A percentile compares a stretch with the other conserved stretches of the same genome.
phyloP scores from a whole-genome alignment of 768 basidiomycete species.

The Panellus pusillus region DNA sequence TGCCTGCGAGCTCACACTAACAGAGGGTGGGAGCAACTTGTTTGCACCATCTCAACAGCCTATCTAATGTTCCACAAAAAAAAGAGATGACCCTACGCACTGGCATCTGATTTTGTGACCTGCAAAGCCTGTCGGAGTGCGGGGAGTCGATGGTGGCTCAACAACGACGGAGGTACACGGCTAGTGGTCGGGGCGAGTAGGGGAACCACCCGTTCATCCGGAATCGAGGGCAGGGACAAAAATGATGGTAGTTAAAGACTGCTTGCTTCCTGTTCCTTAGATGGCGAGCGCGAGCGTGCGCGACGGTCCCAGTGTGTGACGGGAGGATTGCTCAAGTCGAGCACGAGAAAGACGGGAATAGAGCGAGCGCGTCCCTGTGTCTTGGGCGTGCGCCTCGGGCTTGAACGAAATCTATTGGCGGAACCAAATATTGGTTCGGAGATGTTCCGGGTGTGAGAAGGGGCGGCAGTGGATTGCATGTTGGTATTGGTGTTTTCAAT shows the following conservation, averaged over 20 bases:
- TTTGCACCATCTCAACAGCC: no score
- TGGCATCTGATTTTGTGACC: no score
- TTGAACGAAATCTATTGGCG: conserved; percentile 24
- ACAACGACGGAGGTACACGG: conserved; percentile 1
- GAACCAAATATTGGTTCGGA: conserved; percentile 34
- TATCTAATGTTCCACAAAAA: no score
- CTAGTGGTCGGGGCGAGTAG: background rate
- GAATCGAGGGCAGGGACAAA: conserved; percentile 31
- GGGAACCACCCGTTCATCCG: conserved; percentile 23
- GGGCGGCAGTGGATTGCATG: conserved; percentile 16
- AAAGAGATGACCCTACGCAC: no score
- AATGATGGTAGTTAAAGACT: conserved; percentile 27
- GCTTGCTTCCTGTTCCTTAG: conserved; percentile 36
- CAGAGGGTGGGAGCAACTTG: no score
- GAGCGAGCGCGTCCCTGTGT: conserved; percentile 41
- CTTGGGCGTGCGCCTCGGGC: conserved; percentile 29
- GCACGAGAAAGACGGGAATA: conserved; percentile 41
- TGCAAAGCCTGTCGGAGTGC: no score
- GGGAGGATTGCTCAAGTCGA: conserved; percentile 46
- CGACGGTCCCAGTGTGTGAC: conserved; percentile 39
- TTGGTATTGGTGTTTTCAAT: conserved; percentile 16
- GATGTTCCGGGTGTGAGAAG: conserved; percentile 33
- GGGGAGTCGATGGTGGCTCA: conserved; percentile 27
- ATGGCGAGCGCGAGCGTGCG: conserved; percentile 42
- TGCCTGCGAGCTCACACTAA: no score